Evolutionary conservation across 2,329 filamentous ascomycete species (phyloP).

Genomic region (Scytalidium sp.): DNA sequence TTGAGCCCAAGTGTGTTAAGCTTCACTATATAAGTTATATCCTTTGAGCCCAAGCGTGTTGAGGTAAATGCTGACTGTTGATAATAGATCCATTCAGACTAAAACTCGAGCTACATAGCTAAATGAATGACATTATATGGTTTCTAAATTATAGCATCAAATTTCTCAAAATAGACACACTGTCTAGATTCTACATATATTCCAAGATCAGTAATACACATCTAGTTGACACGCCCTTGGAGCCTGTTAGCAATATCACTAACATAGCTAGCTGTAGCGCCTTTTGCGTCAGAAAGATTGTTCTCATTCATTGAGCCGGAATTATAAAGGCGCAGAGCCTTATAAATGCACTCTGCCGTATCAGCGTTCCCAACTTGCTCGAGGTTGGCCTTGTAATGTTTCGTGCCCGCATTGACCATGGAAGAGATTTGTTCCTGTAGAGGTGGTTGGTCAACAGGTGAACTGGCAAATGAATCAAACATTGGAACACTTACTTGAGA

Average conservation of each 20-base stretch:
- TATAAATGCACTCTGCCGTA: conserved; percentile 32
- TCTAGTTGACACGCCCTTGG: conserved; percentile 32
- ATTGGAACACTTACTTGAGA: conserved; percentile 22
- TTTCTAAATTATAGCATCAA: too few species aligned
- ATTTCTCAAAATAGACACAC: too few species aligned
- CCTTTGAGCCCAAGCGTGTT: too few species aligned
- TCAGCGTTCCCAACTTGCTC: conserved; percentile 24
- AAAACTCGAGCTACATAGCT: too few species aligned
- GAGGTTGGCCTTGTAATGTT: conserved; percentile 25
- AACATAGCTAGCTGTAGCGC: conserved; percentile 35
- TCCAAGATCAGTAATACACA: too few species aligned
- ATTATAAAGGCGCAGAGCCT: conserved; percentile 38
- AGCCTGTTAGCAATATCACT: conserved; percentile 37
- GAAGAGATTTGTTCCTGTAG: conserved; percentile 31
- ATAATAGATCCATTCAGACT: too few species aligned
- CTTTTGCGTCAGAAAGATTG: conserved; percentile 33
- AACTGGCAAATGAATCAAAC: background rate
- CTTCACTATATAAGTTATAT: too few species aligned
- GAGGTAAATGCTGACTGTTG: too few species aligned
- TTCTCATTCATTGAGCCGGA: conserved; percentile 32
- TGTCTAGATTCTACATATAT: too few species aligned
- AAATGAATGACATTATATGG: too few species aligned
- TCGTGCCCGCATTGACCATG: conserved; percentile 28
- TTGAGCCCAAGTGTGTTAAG: too few species aligned
- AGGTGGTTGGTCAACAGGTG: background rate